Base-by-base conservation (phyloP, 306 rosid species). In the Fragaria ananassa region DNA sequence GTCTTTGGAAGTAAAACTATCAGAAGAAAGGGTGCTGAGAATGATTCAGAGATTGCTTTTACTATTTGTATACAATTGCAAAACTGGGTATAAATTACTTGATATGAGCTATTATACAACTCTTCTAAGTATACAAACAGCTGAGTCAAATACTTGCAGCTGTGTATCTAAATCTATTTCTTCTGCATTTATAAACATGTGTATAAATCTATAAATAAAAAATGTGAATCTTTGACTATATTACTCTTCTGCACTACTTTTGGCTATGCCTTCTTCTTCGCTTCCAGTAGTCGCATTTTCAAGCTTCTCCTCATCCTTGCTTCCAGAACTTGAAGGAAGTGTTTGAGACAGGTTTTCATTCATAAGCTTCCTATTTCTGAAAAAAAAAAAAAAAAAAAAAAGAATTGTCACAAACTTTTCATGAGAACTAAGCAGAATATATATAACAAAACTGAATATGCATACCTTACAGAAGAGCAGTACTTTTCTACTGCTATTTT, bases 401-500 rank as follows among this genome's bases (percentile, higher is more conserved):
- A 29, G 31, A 58, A 58, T 58, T 58, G 15, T 21, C 64, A 4
- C 31, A 25, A 58, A 27, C 10, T 0, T 57, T 10, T 12, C 4
- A 0, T 23, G 1, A 58, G 10, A 25, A 10, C 15, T 10, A 10
- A 11, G 35, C 35, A 25, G 15, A 58, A 9, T 1, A 3, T 6
- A 39, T 14, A 7, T 23, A 47, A 29, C 46, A 29, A 4, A 34
- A 53, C 21, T 62, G 47, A 15, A 34, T 37, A 15, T 60, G 15
- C 76, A 67, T 37, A 79, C 87, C 80, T 80, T 53, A 72, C n/a
- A 19, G 74, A 76, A 75, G 70, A 68, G 49, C 23, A 51, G 57
- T 51, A 51, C 0, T 51, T 51, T 18, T 51, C 57, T 5, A 51
- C 57, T 18, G 57, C 57, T 51, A 18, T 21, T 50, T 4, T 51